Conservation (phyloP, 108 stramenopile species). For the Nitzschia sp. region DNA sequence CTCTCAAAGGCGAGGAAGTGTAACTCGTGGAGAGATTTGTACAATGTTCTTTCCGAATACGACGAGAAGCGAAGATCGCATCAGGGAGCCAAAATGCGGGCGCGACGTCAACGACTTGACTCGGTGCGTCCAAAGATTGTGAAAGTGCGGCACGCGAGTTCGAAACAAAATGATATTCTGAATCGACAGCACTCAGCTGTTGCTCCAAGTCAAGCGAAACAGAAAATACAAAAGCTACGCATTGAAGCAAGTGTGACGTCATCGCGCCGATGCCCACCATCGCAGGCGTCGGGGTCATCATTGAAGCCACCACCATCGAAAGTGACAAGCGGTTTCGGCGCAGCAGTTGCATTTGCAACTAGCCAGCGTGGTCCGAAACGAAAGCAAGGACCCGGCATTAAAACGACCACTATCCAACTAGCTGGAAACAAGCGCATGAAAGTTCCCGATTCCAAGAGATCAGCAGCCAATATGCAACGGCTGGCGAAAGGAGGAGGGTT, state of each 20-base stretch:
- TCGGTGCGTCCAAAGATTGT: conserved; percentile 61
- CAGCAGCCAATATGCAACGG: conserved; percentile 11
- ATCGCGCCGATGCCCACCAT: conserved; percentile 9
- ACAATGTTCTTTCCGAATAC: conserved; percentile 32
- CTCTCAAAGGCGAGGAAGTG: conserved; percentile 39
- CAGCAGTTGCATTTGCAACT: conserved; percentile 44
- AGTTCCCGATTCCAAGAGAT: conserved; percentile 29
- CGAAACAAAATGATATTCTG: conserved; percentile 39
- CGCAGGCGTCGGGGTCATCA: too few relatives aligned
- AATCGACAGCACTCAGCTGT: background rate
- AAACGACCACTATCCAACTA: conserved; percentile 18
- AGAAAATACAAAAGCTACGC: conserved; percentile 36
- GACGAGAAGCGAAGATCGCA: conserved; percentile 35
- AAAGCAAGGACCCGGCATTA: conserved; percentile 18
- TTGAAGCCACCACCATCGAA: background rate
- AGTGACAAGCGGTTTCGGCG: conserved; percentile 29
- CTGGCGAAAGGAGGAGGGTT: conserved; percentile 16
- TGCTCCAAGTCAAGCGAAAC: background rate
- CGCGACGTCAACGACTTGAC: conserved; percentile 41
- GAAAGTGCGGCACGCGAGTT: conserved; percentile 49
- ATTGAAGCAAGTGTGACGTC: conserved; percentile 39
- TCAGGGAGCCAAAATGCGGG: conserved; percentile 58
- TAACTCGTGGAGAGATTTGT: conserved; percentile 54
- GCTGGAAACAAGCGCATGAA: conserved; percentile 42
- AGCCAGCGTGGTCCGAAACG: background rate